Base-by-base conservation (phyloP, 1,139 yeast genomes). In the Blastobotrys niveus region DNA sequence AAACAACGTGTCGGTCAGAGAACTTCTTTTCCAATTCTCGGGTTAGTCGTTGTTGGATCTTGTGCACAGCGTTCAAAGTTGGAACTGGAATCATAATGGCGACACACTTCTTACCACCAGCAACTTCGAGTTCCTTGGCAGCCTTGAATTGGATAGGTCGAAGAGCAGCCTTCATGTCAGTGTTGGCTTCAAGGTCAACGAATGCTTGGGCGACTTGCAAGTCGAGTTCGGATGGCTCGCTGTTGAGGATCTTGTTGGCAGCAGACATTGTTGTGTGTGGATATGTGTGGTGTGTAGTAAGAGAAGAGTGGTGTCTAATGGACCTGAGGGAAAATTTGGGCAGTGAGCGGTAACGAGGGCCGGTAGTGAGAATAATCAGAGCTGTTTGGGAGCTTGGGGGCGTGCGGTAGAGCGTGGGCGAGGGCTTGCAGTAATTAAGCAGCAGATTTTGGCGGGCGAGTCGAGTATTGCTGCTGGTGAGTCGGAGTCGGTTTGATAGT, bases 11-110 rank as follows among this genome's bases (percentile, higher is more conserved):
- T 75, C 96, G 87, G 82, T 91, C 98, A 71, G 96, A 94, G 89
- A 91, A 91, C 79, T 91, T 91, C 94, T 91, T 91, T 79, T 91
- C 98, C 72, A 91, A 86, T 80, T 91, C 98, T 79, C 98, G 91
- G 77, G 96, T 88, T 72, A 91, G 83, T 79, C 73, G 67, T 58
- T 62, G 66, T 80, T 91, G 98, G 65, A 88, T 94, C 79, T 83
- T 88, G 88, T 91, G 96, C 93, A 86, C 89, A 62, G 84, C 82
- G 62, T 78, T 66, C 72, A 91, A 82, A 65, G 88, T 78, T 75
- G 98, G 96, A 64, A 85, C 94, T 72, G 98, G 98, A 63, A 91
- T 96, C 70, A 91, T 91, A 75, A 91, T 78, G 73, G 91, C 96
- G 71, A 91, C 81, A 65, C 97, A 97, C 80, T 88, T 88, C 83